Evolutionary conservation across 768 basidiomycete species (phyloP).

Genomic region (Rhodotorula toruloides): DNA sequence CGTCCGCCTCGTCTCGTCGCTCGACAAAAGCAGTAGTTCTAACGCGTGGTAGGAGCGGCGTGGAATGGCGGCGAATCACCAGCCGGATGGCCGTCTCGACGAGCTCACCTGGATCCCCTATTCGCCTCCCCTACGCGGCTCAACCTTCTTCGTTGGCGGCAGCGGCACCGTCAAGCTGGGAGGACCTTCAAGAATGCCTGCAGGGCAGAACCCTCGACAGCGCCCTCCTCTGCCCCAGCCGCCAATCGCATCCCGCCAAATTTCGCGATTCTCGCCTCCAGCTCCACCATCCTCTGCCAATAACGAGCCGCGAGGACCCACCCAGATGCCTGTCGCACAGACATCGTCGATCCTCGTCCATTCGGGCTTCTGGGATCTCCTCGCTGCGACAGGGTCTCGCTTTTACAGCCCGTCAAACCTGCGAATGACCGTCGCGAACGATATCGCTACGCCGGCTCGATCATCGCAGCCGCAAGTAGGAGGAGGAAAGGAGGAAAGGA

Average conservation of each 20-base stretch:
- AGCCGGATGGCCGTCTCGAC: no score
- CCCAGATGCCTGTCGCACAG: background rate
- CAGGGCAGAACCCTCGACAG: background rate
- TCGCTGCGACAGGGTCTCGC: conserved; percentile 18
- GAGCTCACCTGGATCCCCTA: background rate
- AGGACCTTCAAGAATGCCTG: background rate
- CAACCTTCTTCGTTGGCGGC: conserved; percentile 14
- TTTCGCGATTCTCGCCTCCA: background rate
- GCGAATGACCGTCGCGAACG: background rate
- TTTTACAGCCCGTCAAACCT: conserved; percentile 10
- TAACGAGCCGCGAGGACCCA: background rate
- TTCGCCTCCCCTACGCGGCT: background rate
- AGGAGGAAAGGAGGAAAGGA: conserved; percentile 35
- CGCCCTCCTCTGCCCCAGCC: background rate
- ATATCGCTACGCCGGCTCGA: background rate
- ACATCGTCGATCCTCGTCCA: conserved; percentile 7
- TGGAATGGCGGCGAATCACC: no score
- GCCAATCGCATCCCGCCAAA: background rate
- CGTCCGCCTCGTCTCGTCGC: no score
- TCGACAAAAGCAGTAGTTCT: no score
- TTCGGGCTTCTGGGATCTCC: conserved; percentile 32
- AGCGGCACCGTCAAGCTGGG: background rate
- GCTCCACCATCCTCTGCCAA: conserved; percentile 7
- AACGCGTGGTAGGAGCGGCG: no score
- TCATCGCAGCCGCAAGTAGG: background rate